Evolutionary conservation across 2,329 filamentous ascomycete genomes (phyloP).

Genomic region (Waltergamsia citrina): DNA sequence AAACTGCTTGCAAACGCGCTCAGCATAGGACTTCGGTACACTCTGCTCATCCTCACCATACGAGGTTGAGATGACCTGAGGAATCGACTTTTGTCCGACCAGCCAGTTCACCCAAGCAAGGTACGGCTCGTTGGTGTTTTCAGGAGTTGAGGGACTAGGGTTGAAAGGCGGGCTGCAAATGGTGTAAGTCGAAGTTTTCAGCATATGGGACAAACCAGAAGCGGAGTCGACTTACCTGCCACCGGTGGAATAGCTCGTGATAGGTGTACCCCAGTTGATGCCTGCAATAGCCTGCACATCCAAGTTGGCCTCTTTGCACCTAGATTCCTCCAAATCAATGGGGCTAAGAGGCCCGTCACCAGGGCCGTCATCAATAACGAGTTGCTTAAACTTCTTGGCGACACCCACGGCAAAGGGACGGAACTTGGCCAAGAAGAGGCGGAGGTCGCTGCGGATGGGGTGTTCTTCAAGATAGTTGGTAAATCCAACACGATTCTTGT

Average conservation of each 20-base stretch:
- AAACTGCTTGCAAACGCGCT: constrained; percentile 18
- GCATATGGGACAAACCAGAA: neutral
- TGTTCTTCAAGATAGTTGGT: constrained; percentile 3
- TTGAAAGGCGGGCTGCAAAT: constrained; percentile 1
- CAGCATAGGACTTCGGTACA: constrained; percentile 17
- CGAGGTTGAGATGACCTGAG: constrained; percentile 23
- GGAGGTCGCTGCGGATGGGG: constrained; percentile 1
- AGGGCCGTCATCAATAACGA: constrained; percentile 1
- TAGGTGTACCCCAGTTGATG: constrained; percentile 2
- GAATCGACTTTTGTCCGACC: constrained; percentile 19
- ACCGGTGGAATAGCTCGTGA: constrained; percentile 1
- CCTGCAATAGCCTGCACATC: constrained; percentile 2
- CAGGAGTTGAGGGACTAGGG: constrained; percentile 2
- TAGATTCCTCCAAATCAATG: neutral
- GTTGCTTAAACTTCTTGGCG: constrained; percentile 4
- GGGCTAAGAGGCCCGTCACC: neutral
- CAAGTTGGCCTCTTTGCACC: constrained; percentile 1
- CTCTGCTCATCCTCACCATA: constrained; percentile 24
- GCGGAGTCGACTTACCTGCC: constrained; percentile 1
- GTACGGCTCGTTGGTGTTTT: constrained; percentile 42
- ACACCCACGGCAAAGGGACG: constrained; percentile 3
- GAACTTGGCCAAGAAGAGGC: neutral
- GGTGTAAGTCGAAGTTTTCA: neutral
- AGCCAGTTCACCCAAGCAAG: constrained; percentile 34
- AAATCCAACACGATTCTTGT: constrained; percentile 2